phyloP scores from a whole-genome alignment of 805 yeast species.

The Pichia cephalocereana region DNA sequence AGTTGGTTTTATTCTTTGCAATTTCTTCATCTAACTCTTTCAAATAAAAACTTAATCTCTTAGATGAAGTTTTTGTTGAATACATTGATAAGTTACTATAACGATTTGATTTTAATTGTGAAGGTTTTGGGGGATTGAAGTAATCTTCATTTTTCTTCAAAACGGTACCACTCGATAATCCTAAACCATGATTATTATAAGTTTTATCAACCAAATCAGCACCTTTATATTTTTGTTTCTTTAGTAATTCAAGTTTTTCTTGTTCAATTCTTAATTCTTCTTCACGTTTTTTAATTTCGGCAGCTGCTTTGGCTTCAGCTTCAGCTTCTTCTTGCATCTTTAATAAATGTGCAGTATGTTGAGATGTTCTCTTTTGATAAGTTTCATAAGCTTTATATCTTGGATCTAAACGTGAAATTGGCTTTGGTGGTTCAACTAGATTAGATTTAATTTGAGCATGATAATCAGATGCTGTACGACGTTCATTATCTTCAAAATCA shows the following conservation, averaged over 20 bases:
- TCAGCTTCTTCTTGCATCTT: slow-evolving; percentile 20
- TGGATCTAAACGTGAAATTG: slow-evolving; percentile 50
- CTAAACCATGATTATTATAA: neutral
- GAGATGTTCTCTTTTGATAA: slow-evolving; percentile 33
- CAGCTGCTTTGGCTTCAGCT: slow-evolving; percentile 12
- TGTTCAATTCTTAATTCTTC: slow-evolving; percentile 8
- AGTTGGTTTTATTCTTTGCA: slow-evolving; percentile 2
- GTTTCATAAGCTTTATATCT: slow-evolving; percentile 43
- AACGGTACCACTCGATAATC: slow-evolving; percentile 12
- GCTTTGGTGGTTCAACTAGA: slow-evolving; percentile 38
- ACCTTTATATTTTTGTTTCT: slow-evolving; percentile 2
- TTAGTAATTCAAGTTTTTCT: slow-evolving; percentile 5
- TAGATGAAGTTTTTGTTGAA: slow-evolving; percentile 57
- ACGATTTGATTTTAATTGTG: slow-evolving; percentile 39
- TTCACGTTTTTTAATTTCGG: slow-evolving; percentile 5
- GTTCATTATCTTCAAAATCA: slow-evolving; percentile 36
- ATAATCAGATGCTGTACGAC: slow-evolving; percentile 35
- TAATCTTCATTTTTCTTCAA: slow-evolving; percentile 19
- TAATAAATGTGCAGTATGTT: slow-evolving; percentile 30
- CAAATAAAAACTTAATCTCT: slow-evolving; percentile 42
- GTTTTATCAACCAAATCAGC: slow-evolving; percentile 5
- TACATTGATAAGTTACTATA: slow-evolving; percentile 63
- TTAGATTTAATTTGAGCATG: slow-evolving; percentile 20
- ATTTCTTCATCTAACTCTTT: slow-evolving; percentile 19
- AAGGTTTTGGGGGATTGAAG: slow-evolving; percentile 26